Conservation (phyloP, 1,139 yeast genomes). For the Protomyces lactucae-debilis region DNA sequence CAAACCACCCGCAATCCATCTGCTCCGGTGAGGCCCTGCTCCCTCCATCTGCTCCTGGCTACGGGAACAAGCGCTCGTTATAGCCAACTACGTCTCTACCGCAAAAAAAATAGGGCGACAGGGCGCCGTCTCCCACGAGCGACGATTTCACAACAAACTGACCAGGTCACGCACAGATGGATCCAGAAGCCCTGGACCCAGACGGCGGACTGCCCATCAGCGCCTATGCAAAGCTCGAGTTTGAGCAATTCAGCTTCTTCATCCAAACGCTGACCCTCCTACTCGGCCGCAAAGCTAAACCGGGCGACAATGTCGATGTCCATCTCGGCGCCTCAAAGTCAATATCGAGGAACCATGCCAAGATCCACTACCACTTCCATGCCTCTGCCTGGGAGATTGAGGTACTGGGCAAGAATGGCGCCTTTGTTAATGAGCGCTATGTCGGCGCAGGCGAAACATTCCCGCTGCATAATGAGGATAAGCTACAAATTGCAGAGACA, state of each 20-base stretch:
- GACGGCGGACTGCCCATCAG: conserved; percentile 12
- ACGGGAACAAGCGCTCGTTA: no score
- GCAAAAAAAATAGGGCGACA: neutral
- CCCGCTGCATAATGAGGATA: conserved; percentile 68
- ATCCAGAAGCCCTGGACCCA: neutral
- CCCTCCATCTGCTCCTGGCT: no score
- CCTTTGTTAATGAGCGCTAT: conserved; percentile 84
- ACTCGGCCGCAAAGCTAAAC: conserved; percentile 80
- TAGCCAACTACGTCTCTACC: no score
- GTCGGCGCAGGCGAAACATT: conserved; percentile 87
- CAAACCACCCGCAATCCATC: no score
- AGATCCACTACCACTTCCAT: conserved; percentile 90
- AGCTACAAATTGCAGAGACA: conserved; percentile 88
- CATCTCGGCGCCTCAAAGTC: conserved; percentile 89
- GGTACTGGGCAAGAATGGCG: conserved; percentile 90
- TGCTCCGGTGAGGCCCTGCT: no score
- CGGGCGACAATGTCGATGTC: conserved; percentile 56
- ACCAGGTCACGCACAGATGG: neutral
- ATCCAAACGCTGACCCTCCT: conserved; percentile 93
- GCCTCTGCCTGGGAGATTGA: conserved; percentile 87
- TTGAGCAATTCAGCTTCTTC: conserved; percentile 85
- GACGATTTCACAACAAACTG: neutral
- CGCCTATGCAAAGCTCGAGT: conserved; percentile 91
- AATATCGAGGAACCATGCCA: conserved; percentile 87
- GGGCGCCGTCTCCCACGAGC: neutral